Base-by-base conservation (phyloP, 495 filamentous ascomycete species). In the Xylaria nigripes region DNA sequence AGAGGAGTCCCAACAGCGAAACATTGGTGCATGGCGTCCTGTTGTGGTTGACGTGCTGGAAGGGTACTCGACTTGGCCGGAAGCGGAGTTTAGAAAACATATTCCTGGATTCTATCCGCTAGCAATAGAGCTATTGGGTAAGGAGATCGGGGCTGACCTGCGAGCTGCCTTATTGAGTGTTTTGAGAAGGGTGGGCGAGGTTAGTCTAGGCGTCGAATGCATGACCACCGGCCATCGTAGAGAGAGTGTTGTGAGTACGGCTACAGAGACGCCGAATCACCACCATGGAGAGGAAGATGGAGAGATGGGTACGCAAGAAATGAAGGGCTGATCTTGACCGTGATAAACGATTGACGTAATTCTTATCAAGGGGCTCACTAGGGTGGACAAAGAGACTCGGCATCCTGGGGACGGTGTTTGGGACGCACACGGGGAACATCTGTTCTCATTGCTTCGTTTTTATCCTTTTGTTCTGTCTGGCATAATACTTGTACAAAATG, bases 11-110 rank as follows among this genome's bases (percentile, higher is more conserved):
- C 93, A 98, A 68, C 89, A 96, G 61, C 81, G 93, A 25, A 98
- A 98, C 62, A 93, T 98, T 51, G 80, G 90, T 3, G 95, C 94
- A 12, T 98, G 93, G 93, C 77, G 93, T 30, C 93, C 93, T 0
- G 94, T 97, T 1, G 93, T 98, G 3, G 90, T 98, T 7, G 93
- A 96, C 65, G 93, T 98, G n/a, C 75, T 98, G 29, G 91, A 98
- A 58, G 91, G 94, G 1, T 97, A 91, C 65, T 87, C 83, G 8
- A 86, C 86, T 41, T 97, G 96, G 71, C 87, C 88, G 0, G 73
- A 76, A n/a, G 83, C 85, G 32, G 89, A 83, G 45, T 97, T 98
- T 59, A 78, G 80, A 51, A 84, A 83, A 50, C 83, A 96, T 54
- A 77, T 95, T 13, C 73, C 79, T 32, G 83, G 77, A 1, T 96